These are phyloP conservation scores for Pseudocercospora musae DNA, from an alignment of 2,329 filamentous ascomycete species.

Conservation along the genomic window DNA sequence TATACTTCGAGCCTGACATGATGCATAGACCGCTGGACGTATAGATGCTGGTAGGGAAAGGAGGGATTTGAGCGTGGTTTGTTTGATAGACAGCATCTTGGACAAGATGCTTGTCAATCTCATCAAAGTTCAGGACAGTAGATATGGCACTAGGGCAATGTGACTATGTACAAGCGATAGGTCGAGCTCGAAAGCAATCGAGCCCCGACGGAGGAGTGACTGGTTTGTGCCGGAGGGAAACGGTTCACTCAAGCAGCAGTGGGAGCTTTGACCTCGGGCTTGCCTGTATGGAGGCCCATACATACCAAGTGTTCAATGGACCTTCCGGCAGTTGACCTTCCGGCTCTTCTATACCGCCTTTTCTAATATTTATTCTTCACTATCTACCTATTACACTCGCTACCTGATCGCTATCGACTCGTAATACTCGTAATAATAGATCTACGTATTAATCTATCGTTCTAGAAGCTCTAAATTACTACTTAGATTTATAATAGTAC, in stretches of 20 bases:
- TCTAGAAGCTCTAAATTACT: no score
- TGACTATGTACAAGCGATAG: not conserved
- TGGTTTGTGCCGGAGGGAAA: not conserved
- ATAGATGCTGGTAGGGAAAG: slow-evolving; percentile 29
- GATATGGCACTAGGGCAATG: not conserved
- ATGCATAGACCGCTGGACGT: slow-evolving; percentile 27
- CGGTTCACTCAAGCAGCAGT: not conserved
- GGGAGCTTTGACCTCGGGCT: not conserved
- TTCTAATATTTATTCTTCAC: no score
- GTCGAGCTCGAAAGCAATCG: not conserved
- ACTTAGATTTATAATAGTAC: no score
- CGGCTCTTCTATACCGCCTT: no score
- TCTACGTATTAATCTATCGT: no score
- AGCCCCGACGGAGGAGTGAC: not conserved
- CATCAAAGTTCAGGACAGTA: not conserved
- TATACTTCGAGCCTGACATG: slow-evolving; percentile 25
- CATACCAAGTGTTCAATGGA: no score
- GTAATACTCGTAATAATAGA: no score
- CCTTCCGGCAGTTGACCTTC: no score
- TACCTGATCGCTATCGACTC: no score
- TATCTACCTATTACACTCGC: no score
- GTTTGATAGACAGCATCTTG: slow-evolving; percentile 1
- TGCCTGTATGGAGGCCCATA: no score
- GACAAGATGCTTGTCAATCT: not conserved
- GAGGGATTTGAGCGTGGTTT: slow-evolving; percentile 13